Base-by-base conservation (phyloP, 2,329 filamentous ascomycete species). In the Neocatenulostroma microsporum region DNA sequence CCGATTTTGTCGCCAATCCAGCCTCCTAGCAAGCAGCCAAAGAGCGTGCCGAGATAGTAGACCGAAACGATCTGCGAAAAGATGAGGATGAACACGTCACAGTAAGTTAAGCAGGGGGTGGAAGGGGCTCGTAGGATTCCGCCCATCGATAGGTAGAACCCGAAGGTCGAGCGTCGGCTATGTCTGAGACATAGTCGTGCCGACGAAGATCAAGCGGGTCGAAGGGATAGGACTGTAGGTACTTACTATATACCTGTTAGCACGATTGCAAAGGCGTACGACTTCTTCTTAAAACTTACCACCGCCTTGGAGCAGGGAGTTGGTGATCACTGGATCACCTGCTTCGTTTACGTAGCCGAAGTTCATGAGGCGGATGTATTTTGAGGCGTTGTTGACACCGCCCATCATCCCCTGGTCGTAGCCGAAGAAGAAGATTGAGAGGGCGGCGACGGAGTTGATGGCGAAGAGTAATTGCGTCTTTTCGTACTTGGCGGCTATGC, bases 361-460 rank as follows among this genome's bases (percentile, higher is more conserved):
- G 6, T 68, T 69, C 77, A 84, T 82, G 8, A 74, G 61, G 24
- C 74, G 64, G 34, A 78, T 73, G 51, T 83, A 84, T 54, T 81
- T 61, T 33, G 70, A 70, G 25, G 76, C 68, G 30, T 74, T 78
- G 58, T 83, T 82, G 10, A 83, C 78, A 38, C 79, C 79, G 13
- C 73, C 73, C 68, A 72, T 71, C 61, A 72, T 65, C 21, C 50
- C n/a, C 18, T 27, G 21, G 3, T 24, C 29, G n/a, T 28, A 18
- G 30, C 42, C 78, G 48, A 81, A 81, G 65, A 82, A 81, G 57
- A 82, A 77, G 44, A 81, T 82, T 11, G 76, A 80, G 11, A 82
- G 56, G 2, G 68, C 77, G 1, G 78, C 78, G 11, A 82, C 63
- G 31, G 68, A 70, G 54, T 81, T 81, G 57, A 82, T 73, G 24